Evolutionary conservation across 148 eudicot species (phyloP).

Genomic region (Camellia sinensis): DNA sequence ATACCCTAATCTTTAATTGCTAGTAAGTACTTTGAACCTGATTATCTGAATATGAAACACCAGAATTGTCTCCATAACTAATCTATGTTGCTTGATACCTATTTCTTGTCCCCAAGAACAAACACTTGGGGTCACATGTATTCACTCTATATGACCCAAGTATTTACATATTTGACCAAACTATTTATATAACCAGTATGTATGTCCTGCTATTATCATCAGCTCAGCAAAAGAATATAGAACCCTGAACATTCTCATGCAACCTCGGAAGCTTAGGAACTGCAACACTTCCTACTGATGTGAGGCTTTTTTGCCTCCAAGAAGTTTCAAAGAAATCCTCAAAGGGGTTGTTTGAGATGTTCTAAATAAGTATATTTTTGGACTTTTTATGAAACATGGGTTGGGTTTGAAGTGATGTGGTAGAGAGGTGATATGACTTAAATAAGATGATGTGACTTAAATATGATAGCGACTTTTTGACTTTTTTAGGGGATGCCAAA

Average conservation of each 20-base stretch:
- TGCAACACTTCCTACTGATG: slow-evolving; percentile 34
- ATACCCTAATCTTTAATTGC: not conserved
- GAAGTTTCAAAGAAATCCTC: slow-evolving; percentile 44
- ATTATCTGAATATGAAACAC: not conserved
- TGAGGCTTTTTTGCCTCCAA: slow-evolving; percentile 41
- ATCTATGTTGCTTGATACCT: not conserved
- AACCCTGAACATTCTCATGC: slow-evolving; percentile 50
- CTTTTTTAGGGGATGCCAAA: too few species aligned
- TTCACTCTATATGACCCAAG: not conserved
- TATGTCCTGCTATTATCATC: not conserved
- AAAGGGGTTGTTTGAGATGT: too few species aligned
- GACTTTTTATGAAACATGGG: too few species aligned
- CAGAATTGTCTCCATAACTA: slow-evolving; percentile 4
- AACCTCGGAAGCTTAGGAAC: slow-evolving; percentile 62
- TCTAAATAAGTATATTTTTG: too few species aligned
- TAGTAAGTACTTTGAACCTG: not conserved
- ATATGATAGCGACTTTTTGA: too few species aligned
- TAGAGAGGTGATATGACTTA: too few species aligned
- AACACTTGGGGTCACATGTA: slow-evolving; percentile 5
- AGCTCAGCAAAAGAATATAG: slow-evolving; percentile 82
- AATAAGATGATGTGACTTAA: too few species aligned
- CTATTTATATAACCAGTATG: not conserved
- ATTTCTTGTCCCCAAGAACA: not conserved
- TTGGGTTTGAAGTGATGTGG: too few species aligned
- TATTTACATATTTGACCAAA: slow-evolving; percentile 7